These are phyloP conservation scores for Pelargonium nanum DNA, from an alignment of 345 rosid species.

Conservation along the genomic window DNA sequence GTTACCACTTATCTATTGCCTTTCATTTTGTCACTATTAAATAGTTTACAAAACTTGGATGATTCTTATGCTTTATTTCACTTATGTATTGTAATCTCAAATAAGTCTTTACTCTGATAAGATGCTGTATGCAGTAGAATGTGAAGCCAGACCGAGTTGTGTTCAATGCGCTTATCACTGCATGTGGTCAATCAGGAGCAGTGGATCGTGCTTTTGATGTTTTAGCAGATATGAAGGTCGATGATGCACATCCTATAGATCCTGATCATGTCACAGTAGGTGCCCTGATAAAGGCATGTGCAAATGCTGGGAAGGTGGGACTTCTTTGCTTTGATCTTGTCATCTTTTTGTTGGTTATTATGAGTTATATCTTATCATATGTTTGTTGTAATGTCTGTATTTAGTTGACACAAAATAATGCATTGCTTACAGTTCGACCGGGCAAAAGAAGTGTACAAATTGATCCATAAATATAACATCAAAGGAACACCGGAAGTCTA, in stretches of 20 bases:
- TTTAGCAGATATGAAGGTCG: conserved; percentile 84
- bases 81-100: conserved; percentile 13
- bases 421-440: conserved; percentile 56
- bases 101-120: conserved; percentile 29
- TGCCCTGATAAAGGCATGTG: conserved; percentile 80
- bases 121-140: conserved; percentile 74
- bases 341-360: conserved; percentile 4
- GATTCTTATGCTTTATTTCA: not conserved
- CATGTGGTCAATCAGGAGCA: conserved; percentile 94
- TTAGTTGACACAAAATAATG: conserved; percentile 9
- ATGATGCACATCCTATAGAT: conserved; percentile 85
- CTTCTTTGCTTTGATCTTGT: not conserved
- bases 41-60: not conserved
- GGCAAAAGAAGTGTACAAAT: conserved; percentile 66
- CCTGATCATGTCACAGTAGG: conserved; percentile 92
- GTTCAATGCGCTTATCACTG: conserved; percentile 91
- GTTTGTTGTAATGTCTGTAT: not conserved
- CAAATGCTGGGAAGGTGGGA: conserved; percentile 78
- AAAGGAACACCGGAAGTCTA: conserved; percentile 90
- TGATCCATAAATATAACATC: conserved; percentile 61
- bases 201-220: conserved; percentile 98
- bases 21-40: not conserved
- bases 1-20: not conserved
- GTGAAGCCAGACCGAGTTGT: conserved; percentile 98
- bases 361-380: conserved; percentile 6